Evolutionary conservation across 345 rosid species (phyloP), one percentile per base, ranked within the genome.

Genomic region (Mallotus nudiflorus): DNA sequence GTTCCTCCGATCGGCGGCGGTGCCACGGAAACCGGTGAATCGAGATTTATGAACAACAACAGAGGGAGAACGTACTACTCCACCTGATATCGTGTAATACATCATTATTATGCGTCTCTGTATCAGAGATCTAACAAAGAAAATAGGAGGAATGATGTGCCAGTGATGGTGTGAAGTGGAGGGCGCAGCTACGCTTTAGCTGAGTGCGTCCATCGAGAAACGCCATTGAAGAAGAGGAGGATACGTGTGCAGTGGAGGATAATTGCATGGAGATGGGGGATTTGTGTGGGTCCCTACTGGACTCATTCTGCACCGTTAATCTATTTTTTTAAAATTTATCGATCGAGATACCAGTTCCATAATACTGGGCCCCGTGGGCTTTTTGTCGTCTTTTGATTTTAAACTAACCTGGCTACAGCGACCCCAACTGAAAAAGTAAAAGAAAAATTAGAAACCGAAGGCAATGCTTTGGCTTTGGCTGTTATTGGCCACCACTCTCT

Each of bases 171-270:
- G 24, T 20, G 20, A 24, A 52, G 56, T 54, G 59, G 6, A 13
- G 59, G n/a, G 12, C n/a, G 25, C 29, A 12, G 28, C 9, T 54
- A 5, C 20, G 28, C 0, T 35, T 9, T 46, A 9, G 64, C 15
- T 0, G 19, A 35, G n/a, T n/a, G n/a, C n/a, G n/a, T n/a, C n/a
- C n/a, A n/a, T n/a, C n/a, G n/a, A n/a, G n/a, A n/a, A n/a, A n/a
- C n/a, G n/a, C n/a, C n/a, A n/a, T n/a, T n/a, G n/a, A n/a, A n/a
- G n/a, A n/a, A n/a, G n/a, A n/a, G n/a, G n/a, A 45, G 31, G 18
- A 37, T 72, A 89, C 92, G 88, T 85, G 91, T 88, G 73, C 16
- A 50, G 71, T 62, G 56, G 24, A 72, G 81, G n/a, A n/a, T n/a
- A 55, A n/a, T 49, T 78, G 81, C 82, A 82, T 68, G 86, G 84